phyloP scores from a whole-genome alignment of 768 basidiomycete species.

The Cubamyces sp. region DNA sequence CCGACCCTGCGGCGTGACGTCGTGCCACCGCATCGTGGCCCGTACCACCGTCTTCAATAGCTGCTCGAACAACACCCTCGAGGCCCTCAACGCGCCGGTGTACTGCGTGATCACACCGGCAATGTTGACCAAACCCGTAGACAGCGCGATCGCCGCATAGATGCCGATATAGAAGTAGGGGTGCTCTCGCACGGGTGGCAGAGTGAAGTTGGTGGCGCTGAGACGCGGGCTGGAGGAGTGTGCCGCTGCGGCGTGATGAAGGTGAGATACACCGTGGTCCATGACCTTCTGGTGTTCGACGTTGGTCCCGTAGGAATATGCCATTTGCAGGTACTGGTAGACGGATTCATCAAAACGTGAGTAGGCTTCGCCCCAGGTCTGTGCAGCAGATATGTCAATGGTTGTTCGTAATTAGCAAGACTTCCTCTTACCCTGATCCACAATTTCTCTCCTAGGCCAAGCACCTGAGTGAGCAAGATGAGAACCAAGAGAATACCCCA shows the following conservation, averaged over 20 bases:
- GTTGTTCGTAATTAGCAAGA: too few relatives aligned
- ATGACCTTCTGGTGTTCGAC: slow-evolving; percentile 34
- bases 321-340: background rate
- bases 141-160: slow-evolving; percentile 66
- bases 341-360: slow-evolving; percentile 14
- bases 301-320: slow-evolving; percentile 8
- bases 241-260: slow-evolving; percentile 27
- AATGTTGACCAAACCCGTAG: slow-evolving; percentile 52
- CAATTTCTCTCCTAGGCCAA: slow-evolving; percentile 62
- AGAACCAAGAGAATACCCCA: slow-evolving; percentile 58
- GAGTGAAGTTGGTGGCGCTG: slow-evolving; percentile 5
- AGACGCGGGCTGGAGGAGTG: slow-evolving; percentile 13
- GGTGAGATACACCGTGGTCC: slow-evolving; percentile 30
- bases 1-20: slow-evolving; percentile 84
- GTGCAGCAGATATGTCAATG: background rate
- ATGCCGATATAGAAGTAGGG: slow-evolving; percentile 75
- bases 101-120: slow-evolving; percentile 56
- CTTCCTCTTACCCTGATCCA: slow-evolving; percentile 67
- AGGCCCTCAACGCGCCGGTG: slow-evolving; percentile 54
- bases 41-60: slow-evolving; percentile 72
- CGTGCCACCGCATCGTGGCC: slow-evolving; percentile 86
- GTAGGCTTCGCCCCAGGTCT: slow-evolving; percentile 75
- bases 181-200: slow-evolving; percentile 57
- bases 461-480: slow-evolving; percentile 48
- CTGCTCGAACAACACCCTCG: slow-evolving; percentile 45